Evolutionary conservation across 2,329 filamentous ascomycete species (phyloP), one percentile per base, ranked within the genome.

Genomic region (Colletotrichum sp.): DNA sequence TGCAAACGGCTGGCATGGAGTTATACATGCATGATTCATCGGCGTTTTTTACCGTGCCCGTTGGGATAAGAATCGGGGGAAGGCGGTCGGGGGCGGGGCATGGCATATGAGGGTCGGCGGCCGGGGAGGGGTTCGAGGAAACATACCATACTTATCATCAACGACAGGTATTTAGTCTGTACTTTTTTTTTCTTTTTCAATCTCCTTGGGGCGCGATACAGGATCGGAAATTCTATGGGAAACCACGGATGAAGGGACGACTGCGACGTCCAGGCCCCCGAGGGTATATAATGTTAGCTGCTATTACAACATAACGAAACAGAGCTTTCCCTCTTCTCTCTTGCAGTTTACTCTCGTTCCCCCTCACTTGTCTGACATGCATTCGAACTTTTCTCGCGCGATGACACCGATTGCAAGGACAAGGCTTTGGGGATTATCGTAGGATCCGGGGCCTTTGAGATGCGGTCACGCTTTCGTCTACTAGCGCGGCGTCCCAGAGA

Each of bases 211-310:
- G 39, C 34, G 71, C 70, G 39, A 60, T 69, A 74, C 59, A 69
- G 65, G 70, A 76, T 28, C 28, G 65, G 49, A 52, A 21, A 70
- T n/a, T 63, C 26, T 70, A 63, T 55, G 28, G 62, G 64, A 63
- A 69, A 62, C 55, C 55, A 75, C 52, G 49, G 39, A 66, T 55
- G 32, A 52, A 36, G 4, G 74, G 73, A 76, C n/a, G 65, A 26
- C 62, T 59, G 55, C 64, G 49, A 67, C 49, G 71, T 69, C 24
- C 34, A 36, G 49, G 39, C 49, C 55, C 36, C 60, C 36, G 26
- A 44, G 70, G 65, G 71, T 66, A 76, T 69, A 76, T 76, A 74
- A 65, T 74, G 71, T 30, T 66, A 74, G 74, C 74, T 74, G 59
- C 28, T 74, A 74, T 69, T 66, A 52, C 70, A 74, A 39, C 24